Percentiles rank a stretch among this genome's conserved stretches.
phyloP scores from a whole-genome alignment of 257 asterid species.

The Verbascum thapsus region DNA sequence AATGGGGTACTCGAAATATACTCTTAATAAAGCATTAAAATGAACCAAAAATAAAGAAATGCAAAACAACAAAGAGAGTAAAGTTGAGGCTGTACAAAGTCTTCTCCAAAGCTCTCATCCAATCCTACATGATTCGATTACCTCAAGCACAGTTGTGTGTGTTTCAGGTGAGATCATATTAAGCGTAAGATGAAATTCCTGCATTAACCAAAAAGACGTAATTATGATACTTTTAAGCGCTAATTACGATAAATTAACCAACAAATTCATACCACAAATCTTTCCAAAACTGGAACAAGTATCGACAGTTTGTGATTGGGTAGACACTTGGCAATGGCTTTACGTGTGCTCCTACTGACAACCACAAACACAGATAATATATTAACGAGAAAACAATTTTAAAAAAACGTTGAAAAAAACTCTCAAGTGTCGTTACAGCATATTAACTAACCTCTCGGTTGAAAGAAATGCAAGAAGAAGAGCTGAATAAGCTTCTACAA shows the following conservation, averaged over 20 bases:
- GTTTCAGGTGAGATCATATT: constrained; percentile 83
- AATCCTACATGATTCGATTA: constrained; percentile 74
- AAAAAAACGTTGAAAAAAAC: neutral
- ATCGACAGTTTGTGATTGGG: constrained; percentile 62
- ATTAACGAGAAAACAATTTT: constrained; percentile 3
- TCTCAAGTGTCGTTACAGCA: neutral
- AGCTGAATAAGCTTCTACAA: constrained; percentile 95
- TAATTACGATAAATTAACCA: too few relatives aligned
- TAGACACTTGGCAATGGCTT: constrained; percentile 64
- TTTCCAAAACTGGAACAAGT: constrained; percentile 93
- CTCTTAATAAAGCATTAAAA: constrained; percentile 21
- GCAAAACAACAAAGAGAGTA: neutral
- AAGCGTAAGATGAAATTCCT: constrained; percentile 77
- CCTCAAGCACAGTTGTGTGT: constrained; percentile 67
- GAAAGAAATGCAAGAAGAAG: constrained; percentile 98
- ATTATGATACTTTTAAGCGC: too few relatives aligned
- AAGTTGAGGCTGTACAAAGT: constrained; percentile 17
- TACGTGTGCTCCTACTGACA: constrained; percentile 65
- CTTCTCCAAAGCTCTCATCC: constrained; percentile 42
- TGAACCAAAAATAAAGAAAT: constrained; percentile 2
- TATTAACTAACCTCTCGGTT: constrained; percentile 80
- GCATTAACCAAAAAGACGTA: constrained; percentile 16
- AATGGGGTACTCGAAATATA: constrained; percentile 22
- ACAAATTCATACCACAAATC: constrained; percentile 81
- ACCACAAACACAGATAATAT: constrained; percentile 21